Evolutionary conservation across 1,284 basidiomycete genomes (phyloP).

Genomic region (Boletus smithii): DNA sequence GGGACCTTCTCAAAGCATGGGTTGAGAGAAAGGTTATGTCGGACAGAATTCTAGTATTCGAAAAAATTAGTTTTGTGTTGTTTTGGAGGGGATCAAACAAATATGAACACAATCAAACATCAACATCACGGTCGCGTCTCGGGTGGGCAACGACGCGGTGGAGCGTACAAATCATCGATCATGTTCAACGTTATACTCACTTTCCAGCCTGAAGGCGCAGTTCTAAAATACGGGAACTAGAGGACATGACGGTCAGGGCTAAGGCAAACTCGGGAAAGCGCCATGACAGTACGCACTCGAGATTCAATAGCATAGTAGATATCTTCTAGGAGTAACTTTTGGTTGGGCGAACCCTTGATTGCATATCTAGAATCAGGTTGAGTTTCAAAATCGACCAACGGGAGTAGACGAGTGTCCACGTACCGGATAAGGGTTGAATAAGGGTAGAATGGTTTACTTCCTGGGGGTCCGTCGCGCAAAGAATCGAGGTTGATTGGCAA

Average conservation of each 20-base stretch:
- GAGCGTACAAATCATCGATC: slow-evolving; percentile 1
- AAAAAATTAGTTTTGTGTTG: slow-evolving; percentile 27
- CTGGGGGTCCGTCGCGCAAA: slow-evolving; percentile 74
- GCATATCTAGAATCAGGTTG: slow-evolving; percentile 55
- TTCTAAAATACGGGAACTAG: slow-evolving; percentile 81
- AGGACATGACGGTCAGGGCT: slow-evolving; percentile 16
- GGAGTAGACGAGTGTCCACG: slow-evolving; percentile 23
- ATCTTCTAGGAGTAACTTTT: slow-evolving; percentile 77
- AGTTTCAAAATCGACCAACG: slow-evolving; percentile 3
- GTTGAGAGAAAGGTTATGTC: slow-evolving; percentile 91
- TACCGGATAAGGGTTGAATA: slow-evolving; percentile 84
- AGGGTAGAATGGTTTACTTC: slow-evolving; percentile 82
- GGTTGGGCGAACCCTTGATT: slow-evolving; percentile 82
- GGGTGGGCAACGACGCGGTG: slow-evolving; percentile 13
- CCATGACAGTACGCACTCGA: slow-evolving; percentile 49
- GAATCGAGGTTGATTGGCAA: slow-evolving; percentile 81
- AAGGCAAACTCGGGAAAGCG: background rate
- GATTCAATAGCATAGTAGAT: slow-evolving; percentile 87
- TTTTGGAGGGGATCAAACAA: slow-evolving; percentile 39
- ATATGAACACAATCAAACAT: slow-evolving; percentile 49
- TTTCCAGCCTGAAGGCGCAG: slow-evolving; percentile 82
- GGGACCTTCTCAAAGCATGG: slow-evolving; percentile 92
- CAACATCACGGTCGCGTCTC: slow-evolving; percentile 55
- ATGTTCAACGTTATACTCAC: slow-evolving; percentile 41
- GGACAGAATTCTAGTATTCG: slow-evolving; percentile 77